A percentile compares a stretch with the other conserved stretches of the same genome.
Conservation (phyloP, 2,329 filamentous ascomycete genomes). For the Fusarium humuli region DNA sequence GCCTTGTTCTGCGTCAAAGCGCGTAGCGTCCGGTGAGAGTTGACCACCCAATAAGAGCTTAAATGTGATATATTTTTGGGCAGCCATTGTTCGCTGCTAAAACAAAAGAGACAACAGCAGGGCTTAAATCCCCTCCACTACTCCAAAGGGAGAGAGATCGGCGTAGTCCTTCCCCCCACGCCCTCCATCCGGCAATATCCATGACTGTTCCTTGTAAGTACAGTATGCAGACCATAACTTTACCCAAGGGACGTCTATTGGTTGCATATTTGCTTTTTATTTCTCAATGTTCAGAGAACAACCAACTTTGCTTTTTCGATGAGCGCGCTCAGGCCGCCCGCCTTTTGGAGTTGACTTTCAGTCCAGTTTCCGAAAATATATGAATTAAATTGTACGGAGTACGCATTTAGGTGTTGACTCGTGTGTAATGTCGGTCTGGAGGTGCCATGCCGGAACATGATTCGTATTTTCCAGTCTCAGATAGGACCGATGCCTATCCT, state of each 20-base stretch:
- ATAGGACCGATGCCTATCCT: neutral
- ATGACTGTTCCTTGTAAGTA: constrained; percentile 1
- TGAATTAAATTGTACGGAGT: neutral
- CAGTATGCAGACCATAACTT: constrained; percentile 38
- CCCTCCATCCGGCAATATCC: neutral
- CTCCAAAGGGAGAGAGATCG: constrained; percentile 30
- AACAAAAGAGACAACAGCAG: constrained; percentile 32
- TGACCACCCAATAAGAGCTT: constrained; percentile 4
- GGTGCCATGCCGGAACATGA: neutral
- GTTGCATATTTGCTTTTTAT: constrained; percentile 41
- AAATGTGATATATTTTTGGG: constrained; percentile 4
- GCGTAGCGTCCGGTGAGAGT: constrained; percentile 45
- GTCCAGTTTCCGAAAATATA: constrained; percentile 3
- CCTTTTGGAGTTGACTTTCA: neutral
- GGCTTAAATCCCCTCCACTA: constrained; percentile 30
- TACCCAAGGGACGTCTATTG: constrained; percentile 6
- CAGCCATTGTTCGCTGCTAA: constrained; percentile 21
- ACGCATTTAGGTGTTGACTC: constrained; percentile 23
- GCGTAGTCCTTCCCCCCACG: constrained; percentile 36
- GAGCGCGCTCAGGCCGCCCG: constrained; percentile 34
- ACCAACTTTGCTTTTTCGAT: constrained; percentile 35
- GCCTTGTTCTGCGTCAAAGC: constrained; percentile 24
- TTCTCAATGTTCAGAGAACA: neutral
- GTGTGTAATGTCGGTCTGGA: constrained; percentile 29
- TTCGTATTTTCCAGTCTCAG: constrained; percentile 1